Conservation (phyloP, 805 yeast species). For the Cyberlindnera maritima region DNA sequence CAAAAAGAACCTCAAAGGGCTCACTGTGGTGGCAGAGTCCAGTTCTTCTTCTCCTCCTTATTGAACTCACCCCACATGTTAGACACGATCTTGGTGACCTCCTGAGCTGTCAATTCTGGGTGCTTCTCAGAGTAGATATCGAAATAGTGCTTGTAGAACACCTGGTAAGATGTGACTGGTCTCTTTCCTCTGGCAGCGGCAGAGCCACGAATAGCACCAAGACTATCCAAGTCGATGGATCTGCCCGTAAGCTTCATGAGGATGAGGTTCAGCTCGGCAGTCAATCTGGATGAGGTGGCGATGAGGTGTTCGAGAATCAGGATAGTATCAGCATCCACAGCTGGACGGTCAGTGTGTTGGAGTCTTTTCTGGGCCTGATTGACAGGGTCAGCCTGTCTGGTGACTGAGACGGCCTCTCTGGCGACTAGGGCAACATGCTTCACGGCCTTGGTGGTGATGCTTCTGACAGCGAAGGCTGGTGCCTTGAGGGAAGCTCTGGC, state of each 20-base stretch:
- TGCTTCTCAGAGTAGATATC: neutral
- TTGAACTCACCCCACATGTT: neutral
- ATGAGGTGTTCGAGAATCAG: neutral
- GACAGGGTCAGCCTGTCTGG: neutral
- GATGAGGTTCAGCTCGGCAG: constrained; percentile 3
- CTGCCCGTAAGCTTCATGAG: constrained; percentile 1
- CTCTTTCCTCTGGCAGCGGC: neutral
- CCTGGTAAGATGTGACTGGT: neutral
- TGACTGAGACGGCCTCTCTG: too few species aligned
- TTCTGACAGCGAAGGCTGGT: neutral
- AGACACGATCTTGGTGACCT: constrained; percentile 1
- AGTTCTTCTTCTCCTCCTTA: constrained; percentile 1
- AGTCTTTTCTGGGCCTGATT: neutral
- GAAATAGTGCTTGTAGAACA: neutral
- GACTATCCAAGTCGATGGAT: neutral
- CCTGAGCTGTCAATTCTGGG: neutral
- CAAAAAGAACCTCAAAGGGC: too few species aligned
- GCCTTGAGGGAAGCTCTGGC: neutral
- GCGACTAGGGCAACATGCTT: neutral
- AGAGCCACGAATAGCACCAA: neutral
- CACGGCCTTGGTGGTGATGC: neutral
- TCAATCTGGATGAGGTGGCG: neutral
- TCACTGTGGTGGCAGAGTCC: constrained; percentile 1
- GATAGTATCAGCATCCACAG: neutral
- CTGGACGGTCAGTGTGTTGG: neutral